Percentiles rank a stretch among this genome's conserved stretches.
Conservation (phyloP, 441 rosid genomes). For the Flueggea neowawraea region DNA sequence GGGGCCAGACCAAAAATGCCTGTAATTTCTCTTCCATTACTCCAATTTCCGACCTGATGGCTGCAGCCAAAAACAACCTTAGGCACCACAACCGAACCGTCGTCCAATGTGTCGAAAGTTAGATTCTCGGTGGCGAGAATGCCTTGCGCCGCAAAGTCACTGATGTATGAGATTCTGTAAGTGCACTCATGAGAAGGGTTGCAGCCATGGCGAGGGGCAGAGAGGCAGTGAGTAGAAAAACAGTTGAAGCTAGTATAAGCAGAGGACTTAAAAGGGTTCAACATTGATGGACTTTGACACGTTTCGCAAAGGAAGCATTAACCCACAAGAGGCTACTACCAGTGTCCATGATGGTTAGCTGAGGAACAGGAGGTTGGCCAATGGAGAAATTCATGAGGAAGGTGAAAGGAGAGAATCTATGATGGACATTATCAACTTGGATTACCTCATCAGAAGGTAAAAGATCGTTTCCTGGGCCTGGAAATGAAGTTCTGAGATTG, state of each 20-base stretch:
- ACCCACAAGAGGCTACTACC: slow-evolving; percentile 59
- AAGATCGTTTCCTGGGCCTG: too few species aligned
- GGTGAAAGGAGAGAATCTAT: too few species aligned
- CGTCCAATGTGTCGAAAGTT: slow-evolving; percentile 36
- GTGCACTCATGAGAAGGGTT: slow-evolving; percentile 22
- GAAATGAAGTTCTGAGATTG: too few species aligned
- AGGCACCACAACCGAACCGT: slow-evolving; percentile 13
- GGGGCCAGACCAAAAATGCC: slow-evolving; percentile 53
- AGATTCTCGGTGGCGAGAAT: slow-evolving; percentile 33
- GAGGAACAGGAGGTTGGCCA: slow-evolving; percentile 48
- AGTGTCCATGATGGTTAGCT: slow-evolving; percentile 45
- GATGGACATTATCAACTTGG: too few species aligned
- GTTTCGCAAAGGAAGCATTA: slow-evolving; percentile 44
- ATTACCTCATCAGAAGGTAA: too few species aligned
- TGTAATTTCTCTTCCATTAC: slow-evolving; percentile 14
- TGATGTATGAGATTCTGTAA: slow-evolving; percentile 27
- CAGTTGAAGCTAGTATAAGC: slow-evolving; percentile 38
- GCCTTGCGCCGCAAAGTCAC: slow-evolving; percentile 29
- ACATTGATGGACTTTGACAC: slow-evolving; percentile 27
- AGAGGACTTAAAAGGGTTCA: slow-evolving; percentile 39
- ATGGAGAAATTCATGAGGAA: slow-evolving; percentile 29
- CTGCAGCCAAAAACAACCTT: slow-evolving; percentile 43
- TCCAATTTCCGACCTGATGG: slow-evolving; percentile 20
- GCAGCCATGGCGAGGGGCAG: slow-evolving; percentile 4
- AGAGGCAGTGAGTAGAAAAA: slow-evolving; percentile 10